phyloP scores from a whole-genome alignment of 805 yeast species.

The Sugiyamaella mastotermitis region DNA sequence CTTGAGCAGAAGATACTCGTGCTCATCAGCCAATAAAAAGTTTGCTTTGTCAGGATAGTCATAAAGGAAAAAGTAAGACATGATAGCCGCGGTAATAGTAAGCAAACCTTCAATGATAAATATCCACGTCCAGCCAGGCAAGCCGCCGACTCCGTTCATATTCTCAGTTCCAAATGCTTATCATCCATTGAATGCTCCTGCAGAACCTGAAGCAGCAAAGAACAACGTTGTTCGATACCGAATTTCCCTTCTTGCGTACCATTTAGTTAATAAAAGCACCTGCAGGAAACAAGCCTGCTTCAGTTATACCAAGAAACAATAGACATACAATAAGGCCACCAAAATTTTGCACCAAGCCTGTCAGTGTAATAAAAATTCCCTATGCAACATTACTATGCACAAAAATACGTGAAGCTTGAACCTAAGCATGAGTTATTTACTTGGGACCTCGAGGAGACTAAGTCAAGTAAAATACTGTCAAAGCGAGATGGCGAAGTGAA shows the following conservation, averaged over 20 bases:
- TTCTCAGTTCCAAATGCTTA: constrained; percentile 36
- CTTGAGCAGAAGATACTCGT: not conserved
- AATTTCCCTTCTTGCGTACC: constrained; percentile 35
- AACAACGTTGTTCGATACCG: constrained; percentile 34
- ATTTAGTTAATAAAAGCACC: constrained; percentile 33
- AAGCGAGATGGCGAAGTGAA: constrained; percentile 37
- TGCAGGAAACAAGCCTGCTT: constrained; percentile 44
- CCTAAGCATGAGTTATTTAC: constrained; percentile 28
- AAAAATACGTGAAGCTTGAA: too few relatives aligned
- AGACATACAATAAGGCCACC: constrained; percentile 56
- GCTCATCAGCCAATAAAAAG: constrained; percentile 25
- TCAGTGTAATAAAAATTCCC: constrained; percentile 4
- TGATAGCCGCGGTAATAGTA: constrained; percentile 33
- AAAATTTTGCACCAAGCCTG: constrained; percentile 35
- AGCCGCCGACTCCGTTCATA: constrained; percentile 33
- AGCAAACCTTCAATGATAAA: constrained; percentile 46
- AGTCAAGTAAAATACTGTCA: constrained; percentile 36
- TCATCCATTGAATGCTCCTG: constrained; percentile 53
- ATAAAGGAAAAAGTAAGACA: constrained; percentile 41
- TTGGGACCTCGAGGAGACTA: constrained; percentile 24
- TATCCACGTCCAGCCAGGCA: constrained; percentile 47
- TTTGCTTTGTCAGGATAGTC: constrained; percentile 40
- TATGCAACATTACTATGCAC: constrained; percentile 2
- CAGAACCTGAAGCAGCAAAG: constrained; percentile 32
- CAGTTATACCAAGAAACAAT: constrained; percentile 58